A percentile compares a stretch with the other conserved stretches of the same genome.
These are phyloP conservation scores for Beta lomatogona DNA, from an alignment of 179 eudicot genomes.

Conservation along the genomic window DNA sequence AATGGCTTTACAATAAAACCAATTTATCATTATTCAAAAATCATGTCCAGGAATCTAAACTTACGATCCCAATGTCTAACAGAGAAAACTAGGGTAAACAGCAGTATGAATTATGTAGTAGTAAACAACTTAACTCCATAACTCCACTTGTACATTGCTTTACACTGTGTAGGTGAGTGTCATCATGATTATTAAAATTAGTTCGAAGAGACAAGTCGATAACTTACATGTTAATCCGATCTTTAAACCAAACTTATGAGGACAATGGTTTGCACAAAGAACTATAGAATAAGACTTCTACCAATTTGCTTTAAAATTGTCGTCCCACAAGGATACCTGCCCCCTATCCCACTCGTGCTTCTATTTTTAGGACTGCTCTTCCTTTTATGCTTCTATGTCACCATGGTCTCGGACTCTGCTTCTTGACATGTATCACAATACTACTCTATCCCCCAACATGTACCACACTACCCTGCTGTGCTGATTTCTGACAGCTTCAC, in stretches of 20 bases:
- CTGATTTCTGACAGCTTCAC: constrained; percentile 32
- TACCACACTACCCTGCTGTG: neutral
- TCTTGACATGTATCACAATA: neutral
- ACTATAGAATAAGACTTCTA: neutral
- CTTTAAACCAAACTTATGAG: neutral
- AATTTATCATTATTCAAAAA: neutral
- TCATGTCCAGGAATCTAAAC: neutral
- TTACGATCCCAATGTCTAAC: neutral
- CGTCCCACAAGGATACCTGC: neutral
- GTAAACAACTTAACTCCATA: neutral
- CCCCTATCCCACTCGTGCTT: neutral
- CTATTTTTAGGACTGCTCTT: neutral
- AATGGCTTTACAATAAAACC: neutral
- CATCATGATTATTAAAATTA: neutral
- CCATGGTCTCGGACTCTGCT: neutral
- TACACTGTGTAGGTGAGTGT: neutral
- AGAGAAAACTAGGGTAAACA: neutral
- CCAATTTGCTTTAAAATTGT: neutral
- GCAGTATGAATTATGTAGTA: neutral
- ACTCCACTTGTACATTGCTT: constrained; percentile 1
- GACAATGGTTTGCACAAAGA: neutral
- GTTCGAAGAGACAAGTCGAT: neutral
- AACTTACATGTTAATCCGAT: neutral
- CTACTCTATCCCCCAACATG: neutral
- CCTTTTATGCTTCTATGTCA: neutral